Base-by-base conservation (phyloP, 2,329 filamentous ascomycete species). In the Trichothecium roseum region DNA sequence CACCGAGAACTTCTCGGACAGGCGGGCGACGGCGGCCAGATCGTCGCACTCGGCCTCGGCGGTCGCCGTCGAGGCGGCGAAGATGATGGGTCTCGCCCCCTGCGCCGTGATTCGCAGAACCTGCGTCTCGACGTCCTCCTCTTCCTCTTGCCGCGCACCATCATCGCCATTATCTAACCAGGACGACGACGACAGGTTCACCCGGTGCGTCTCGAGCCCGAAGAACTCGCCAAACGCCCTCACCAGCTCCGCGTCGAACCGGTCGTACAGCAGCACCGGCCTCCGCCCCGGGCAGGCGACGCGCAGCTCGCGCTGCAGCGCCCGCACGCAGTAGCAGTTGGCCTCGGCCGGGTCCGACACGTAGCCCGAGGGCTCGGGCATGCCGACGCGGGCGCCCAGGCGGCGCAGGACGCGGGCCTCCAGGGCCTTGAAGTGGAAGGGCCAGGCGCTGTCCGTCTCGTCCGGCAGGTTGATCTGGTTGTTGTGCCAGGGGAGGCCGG, bases 381-480 rank as follows among this genome's bases (percentile, higher is more conserved):
- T 18, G 29, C 29, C 29, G 15, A 16, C n/a, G 17, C 29, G 29
- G 20, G 29, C 17, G 5, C 29, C 29, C 12, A 31, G 12, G n/a
- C n/a, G n/a, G n/a, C n/a, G n/a, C n/a, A n/a, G n/a, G n/a, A n/a
- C n/a, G n/a, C n/a, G n/a, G 17, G 16, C 10, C 17, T n/a, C 32
- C n/a, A 24, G 27, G 2, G n/a, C 24, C n/a, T 34, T 34, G 20
- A 34, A 34, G n/a, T 34, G 32, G 17, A 34, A 34, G 12, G 17
- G 18, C 32, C 32, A 34, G 18, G 18, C 27, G 6, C 13, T 24
- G 18, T 34, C 32, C 10, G 8, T 26, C 18, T 34, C 10, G 14
- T 34, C 32, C 12, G 32, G 32, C 18, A 34, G 13, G 18, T 34
- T 34, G 32, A 34, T 22, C 15, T 34, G 32, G 13, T 34, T 34